Conservation (phyloP, 2,329 filamentous ascomycete genomes). For the Amesomyces nigricolor region DNA sequence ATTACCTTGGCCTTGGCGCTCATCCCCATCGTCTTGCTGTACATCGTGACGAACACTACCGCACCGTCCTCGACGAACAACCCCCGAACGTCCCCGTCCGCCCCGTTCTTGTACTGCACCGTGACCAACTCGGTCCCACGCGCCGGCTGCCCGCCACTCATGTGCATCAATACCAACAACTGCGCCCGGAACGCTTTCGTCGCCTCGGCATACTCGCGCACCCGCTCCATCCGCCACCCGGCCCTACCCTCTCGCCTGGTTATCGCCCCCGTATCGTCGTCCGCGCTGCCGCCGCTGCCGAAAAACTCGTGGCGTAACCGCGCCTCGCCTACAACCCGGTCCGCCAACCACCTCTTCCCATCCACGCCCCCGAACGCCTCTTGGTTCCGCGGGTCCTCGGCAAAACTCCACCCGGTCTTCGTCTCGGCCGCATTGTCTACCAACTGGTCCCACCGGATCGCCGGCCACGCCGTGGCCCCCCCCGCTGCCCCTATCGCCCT, state of each 20-base stretch:
- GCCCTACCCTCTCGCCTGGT: no score
- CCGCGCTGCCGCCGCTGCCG: neutral
- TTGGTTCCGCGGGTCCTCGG: slow-evolving; percentile 2
- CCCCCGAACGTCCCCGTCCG: no score
- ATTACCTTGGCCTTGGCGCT: no score
- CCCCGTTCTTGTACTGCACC: no score
- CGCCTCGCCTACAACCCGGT: slow-evolving; percentile 1
- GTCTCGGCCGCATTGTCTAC: slow-evolving; percentile 8
- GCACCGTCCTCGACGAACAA: no score
- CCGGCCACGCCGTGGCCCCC: neutral
- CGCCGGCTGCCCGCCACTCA: no score
- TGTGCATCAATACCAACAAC: neutral
- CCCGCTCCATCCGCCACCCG: no score
- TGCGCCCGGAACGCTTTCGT: slow-evolving; percentile 4
- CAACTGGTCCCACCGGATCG: slow-evolving; percentile 6
- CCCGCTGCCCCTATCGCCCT: neutral
- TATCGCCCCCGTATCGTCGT: no score
- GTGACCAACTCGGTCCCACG: no score
- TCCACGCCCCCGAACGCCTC: slow-evolving; percentile 1
- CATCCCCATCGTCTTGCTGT: no score
- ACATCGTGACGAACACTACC: no score
- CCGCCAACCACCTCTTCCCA: slow-evolving; percentile 4
- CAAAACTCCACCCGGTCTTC: slow-evolving; percentile 6
- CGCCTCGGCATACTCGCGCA: no score
- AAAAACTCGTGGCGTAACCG: neutral